These are phyloP conservation scores for Earliella scabrosa DNA, from an alignment of 1,284 basidiomycete genomes.

Conservation along the genomic window DNA sequence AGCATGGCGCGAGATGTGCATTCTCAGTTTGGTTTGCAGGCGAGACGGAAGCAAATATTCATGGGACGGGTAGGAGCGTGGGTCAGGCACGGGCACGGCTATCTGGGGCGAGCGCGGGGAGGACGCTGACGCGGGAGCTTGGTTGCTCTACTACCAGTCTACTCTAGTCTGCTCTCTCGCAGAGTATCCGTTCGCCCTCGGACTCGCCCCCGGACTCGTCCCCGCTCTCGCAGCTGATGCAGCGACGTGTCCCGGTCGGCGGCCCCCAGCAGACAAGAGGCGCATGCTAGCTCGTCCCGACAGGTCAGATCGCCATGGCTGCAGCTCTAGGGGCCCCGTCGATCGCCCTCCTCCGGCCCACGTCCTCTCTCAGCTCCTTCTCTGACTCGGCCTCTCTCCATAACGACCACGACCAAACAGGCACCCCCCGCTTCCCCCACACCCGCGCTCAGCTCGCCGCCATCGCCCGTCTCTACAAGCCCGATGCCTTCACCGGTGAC, in stretches of 20 bases:
- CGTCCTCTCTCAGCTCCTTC: slow-evolving; percentile 23
- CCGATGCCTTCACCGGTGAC: slow-evolving; percentile 49
- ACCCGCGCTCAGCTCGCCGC: slow-evolving; percentile 76
- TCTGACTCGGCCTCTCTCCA: slow-evolving; percentile 25
- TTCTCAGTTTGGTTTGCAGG: too few species aligned
- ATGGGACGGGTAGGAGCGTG: too few species aligned
- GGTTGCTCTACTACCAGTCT: too few species aligned
- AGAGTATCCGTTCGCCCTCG: too few species aligned
- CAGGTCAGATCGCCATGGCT: slow-evolving; percentile 14
- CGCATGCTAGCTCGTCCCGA: slow-evolving; percentile 3
- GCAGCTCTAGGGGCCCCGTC: slow-evolving; percentile 25
- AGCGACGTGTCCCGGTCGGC: too few species aligned
- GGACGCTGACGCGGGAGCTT: too few species aligned
- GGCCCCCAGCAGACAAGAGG: too few species aligned
- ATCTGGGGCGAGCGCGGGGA: too few species aligned
- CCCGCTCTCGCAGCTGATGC: too few species aligned
- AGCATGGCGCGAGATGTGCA: too few species aligned
- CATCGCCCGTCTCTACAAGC: slow-evolving; percentile 72
- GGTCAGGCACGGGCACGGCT: background rate
- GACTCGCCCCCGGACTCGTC: too few species aligned
- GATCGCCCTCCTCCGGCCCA: slow-evolving; percentile 26
- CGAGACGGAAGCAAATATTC: background rate
- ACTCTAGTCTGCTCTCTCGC: too few species aligned
- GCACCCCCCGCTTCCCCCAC: slow-evolving; percentile 68
- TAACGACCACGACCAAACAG: slow-evolving; percentile 21